Conservation (phyloP, 163 green algal genomes). For the Scenedesmus sp. region DNA sequence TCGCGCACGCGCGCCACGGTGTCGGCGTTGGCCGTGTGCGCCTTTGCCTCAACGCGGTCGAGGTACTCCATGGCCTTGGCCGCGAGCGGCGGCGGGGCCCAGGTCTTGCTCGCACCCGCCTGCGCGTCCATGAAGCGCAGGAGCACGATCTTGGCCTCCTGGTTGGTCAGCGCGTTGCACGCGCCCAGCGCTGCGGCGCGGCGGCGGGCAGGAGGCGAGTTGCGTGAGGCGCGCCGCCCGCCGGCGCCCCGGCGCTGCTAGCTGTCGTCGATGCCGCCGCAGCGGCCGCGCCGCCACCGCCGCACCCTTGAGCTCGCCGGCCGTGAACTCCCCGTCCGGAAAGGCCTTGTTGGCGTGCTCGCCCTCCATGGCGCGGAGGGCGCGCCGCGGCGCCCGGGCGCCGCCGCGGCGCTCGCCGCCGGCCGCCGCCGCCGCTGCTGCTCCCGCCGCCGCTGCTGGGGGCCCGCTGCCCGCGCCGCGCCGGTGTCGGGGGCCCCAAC, state of each 20-base stretch:
- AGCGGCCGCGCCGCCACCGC: no score
- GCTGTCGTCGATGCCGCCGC: neutral
- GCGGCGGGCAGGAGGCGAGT: no score
- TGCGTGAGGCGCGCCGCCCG: no score
- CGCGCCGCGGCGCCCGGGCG: neutral
- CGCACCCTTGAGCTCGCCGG: slow-evolving; percentile 22
- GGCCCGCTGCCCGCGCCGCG: no score
- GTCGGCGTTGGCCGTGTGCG: neutral
- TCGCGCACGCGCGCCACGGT: slow-evolving; percentile 8
- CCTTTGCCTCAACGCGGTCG: slow-evolving; percentile 22
- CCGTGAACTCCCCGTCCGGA: slow-evolving; percentile 34
- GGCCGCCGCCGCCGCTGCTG: neutral
- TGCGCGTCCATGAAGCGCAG: neutral
- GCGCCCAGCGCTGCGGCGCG: slow-evolving; percentile 1
- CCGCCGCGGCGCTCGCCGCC: slow-evolving; percentile 1
- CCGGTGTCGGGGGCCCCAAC: no score
- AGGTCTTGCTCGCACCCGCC: neutral
- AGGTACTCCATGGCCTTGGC: slow-evolving; percentile 25
- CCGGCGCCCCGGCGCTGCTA: neutral
- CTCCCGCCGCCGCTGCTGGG: no score
- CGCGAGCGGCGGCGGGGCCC: slow-evolving; percentile 1
- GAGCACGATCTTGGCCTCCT: slow-evolving; percentile 40
- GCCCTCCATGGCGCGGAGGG: neutral
- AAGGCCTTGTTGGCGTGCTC: slow-evolving; percentile 21
- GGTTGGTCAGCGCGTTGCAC: slow-evolving; percentile 31